Base-by-base conservation (phyloP, 1,284 basidiomycete genomes). In the Tremellales sp. region DNA sequence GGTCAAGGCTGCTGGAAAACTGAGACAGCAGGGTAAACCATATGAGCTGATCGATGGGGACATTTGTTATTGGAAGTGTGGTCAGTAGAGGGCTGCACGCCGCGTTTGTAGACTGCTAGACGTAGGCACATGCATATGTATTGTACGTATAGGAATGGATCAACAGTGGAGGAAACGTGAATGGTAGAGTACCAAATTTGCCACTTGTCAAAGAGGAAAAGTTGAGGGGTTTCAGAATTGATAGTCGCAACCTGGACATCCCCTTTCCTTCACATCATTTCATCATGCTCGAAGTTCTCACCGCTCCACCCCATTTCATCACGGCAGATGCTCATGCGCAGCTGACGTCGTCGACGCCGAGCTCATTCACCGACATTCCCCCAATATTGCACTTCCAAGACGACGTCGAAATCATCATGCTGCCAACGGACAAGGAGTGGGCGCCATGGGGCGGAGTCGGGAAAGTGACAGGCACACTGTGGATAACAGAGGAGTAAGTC, bases 1-100 rank as follows among this genome's bases (percentile, higher is more conserved):
- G 10, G 92, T 95, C 68, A 97, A 97, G 75, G 89, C 93, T 33
- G 91, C 87, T 18, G 95, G 95, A 35, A 97, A 95, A 75, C 80
- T 94, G 51, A 79, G 88, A 68, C 94, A 99, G 70, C 91, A 97
- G 71, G 94, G 94, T 53, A 95, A 97, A 74, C 88, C 91, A 2
- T 99, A 94, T 70, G 88, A 93, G 73, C 40, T 13, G 24, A 5
- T n/a, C 21, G 75, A 77, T 55, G 76, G 75, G 26, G 74, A 76
- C 57, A 70, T 75, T 45, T 71, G 68, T 57, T 65, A 71, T 62
- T 71, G 69, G 68, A 72, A 72, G 64, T 50, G 45, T 41, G 61
- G 61, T 29, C 47, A 47, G 29, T 61, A 57, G 34, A 39, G 9
- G 22, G 7, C 18, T 43, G 27, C 10, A 41, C n/a, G n/a, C n/a